Base-by-base conservation (phyloP, 2,329 filamentous ascomycete genomes). In the Venturia pyrina region DNA sequence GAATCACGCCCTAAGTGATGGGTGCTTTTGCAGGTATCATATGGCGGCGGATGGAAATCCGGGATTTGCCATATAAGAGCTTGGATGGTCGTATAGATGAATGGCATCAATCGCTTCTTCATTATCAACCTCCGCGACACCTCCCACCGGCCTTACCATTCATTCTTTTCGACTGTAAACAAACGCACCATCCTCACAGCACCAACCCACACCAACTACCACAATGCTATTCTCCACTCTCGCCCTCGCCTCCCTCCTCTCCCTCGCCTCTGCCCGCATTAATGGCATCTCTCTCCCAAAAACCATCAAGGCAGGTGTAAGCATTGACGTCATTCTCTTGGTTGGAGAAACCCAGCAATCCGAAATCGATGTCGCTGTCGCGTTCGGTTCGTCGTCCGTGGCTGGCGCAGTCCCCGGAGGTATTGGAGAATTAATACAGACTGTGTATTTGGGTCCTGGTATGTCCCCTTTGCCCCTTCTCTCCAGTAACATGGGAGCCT, bases 291-390 rank as follows among this genome's bases (percentile, higher is more conserved):
- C 75, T 19, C 73, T 78, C 19, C 80, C 80, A 1, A 66, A 72
- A 10, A 78, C 74, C 48, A 75, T 82, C 68, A 71, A 71, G 43
- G 75, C 78, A 5, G 78, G 77, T 67, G 64, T 66, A 43, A 70
- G 73, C 56, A 76, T 80, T 71, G 70, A 73, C 40, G 73, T 77
- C 70, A 73, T 73, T 24, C 74, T 82, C 68, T 59, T 73, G 53
- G 77, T 75, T 56, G 72, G 76, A 61, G 75, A 76, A 72, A 81
- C 80, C 73, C 78, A 79, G 71, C 79, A 82, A 70, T 65, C 72
- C 63, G 76, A 80, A 40, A 71, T 74, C 68, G 79, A 82, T 68
- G 72, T 82, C 2, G 74, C 79, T 64, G 75, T 81, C 11, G 78
- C 76, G 37, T 79, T 80, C 68, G 80, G 80, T 46, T 73, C 67